These are phyloP conservation scores for Hansenula sp. DNA, from an alignment of 1,139 yeast genomes.

Conservation along the genomic window DNA sequence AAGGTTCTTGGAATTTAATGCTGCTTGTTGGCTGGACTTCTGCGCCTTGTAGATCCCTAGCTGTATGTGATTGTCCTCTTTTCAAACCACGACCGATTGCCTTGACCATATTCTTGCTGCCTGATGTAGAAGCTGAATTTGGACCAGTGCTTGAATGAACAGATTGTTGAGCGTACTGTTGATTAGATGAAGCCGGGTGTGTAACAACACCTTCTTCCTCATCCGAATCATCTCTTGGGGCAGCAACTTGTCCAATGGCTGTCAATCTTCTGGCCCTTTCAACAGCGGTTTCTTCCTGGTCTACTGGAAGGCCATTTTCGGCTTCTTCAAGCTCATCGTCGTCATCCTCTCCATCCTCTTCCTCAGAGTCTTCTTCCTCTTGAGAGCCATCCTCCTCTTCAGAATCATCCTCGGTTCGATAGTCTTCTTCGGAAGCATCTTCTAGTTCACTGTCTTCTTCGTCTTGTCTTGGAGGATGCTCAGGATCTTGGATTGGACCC, in stretches of 20 bases:
- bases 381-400: constrained; percentile 4
- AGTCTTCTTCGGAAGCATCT: neutral
- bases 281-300: constrained; percentile 57
- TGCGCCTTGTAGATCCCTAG: neutral
- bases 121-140: too few species aligned
- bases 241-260: constrained; percentile 61
- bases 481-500: constrained; percentile 9
- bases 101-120: neutral
- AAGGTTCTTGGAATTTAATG: neutral
- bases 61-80: neutral
- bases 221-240: constrained; percentile 49
- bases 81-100: neutral
- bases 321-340: constrained; percentile 10
- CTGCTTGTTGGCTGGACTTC: neutral
- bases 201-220: constrained; percentile 40
- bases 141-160: neutral
- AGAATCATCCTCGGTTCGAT: neutral
- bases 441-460: constrained; percentile 23
- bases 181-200: neutral
- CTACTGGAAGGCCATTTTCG: constrained; percentile 10
- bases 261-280: constrained; percentile 77
- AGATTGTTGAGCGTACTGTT: neutral
- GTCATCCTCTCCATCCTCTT: constrained; percentile 11
- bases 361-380: constrained; percentile 10
- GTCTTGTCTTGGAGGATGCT: constrained; percentile 9